Percentiles rank a stretch among this genome's conserved stretches.
These are phyloP conservation scores for Mycena maculata DNA, from an alignment of 768 basidiomycete genomes.

Conservation along the genomic window DNA sequence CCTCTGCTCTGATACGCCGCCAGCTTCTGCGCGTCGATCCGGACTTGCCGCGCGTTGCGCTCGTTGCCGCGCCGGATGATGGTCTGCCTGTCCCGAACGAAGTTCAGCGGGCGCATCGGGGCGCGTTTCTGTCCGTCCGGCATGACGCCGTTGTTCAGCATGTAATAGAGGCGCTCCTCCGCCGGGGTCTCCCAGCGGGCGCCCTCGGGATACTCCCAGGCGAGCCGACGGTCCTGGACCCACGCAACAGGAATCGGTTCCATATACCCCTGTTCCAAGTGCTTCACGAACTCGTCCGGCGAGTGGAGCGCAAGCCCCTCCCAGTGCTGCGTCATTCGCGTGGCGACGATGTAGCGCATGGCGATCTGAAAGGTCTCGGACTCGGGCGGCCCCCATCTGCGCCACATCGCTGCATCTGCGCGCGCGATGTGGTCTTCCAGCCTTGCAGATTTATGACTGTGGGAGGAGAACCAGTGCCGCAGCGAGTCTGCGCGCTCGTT, in stretches of 20 bases:
- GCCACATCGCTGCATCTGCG: slow-evolving; percentile 5
- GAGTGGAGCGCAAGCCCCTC: slow-evolving; percentile 11
- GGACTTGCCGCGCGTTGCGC: slow-evolving; percentile 6
- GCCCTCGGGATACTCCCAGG: background rate
- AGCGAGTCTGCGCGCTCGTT: background rate
- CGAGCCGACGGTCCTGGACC: slow-evolving; percentile 8
- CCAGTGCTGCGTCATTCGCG: slow-evolving; percentile 10
- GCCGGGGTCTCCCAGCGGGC: slow-evolving; percentile 9
- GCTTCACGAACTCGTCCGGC: slow-evolving; percentile 5
- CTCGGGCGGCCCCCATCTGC: slow-evolving; percentile 4
- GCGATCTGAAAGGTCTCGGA: slow-evolving; percentile 11
- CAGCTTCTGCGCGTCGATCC: slow-evolving; percentile 2
- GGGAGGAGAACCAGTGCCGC: slow-evolving; percentile 11
- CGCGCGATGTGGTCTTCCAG: slow-evolving; percentile 9
- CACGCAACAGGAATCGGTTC: slow-evolving; percentile 3
- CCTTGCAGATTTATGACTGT: background rate
- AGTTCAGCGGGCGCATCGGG: slow-evolving; percentile 9
- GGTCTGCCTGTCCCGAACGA: background rate
- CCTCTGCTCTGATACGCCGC: slow-evolving; percentile 12
- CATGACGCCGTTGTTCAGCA: slow-evolving; percentile 13
- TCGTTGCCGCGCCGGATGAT: slow-evolving; percentile 12
- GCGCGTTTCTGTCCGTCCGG: slow-evolving; percentile 7
- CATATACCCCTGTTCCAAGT: slow-evolving; percentile 4
- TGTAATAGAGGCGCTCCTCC: slow-evolving; percentile 13
- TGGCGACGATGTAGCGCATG: slow-evolving; percentile 16